Evolutionary conservation across 495 filamentous ascomycete genomes (phyloP), one percentile per base, ranked within the genome.

Genomic region (Glonium stellatum): DNA sequence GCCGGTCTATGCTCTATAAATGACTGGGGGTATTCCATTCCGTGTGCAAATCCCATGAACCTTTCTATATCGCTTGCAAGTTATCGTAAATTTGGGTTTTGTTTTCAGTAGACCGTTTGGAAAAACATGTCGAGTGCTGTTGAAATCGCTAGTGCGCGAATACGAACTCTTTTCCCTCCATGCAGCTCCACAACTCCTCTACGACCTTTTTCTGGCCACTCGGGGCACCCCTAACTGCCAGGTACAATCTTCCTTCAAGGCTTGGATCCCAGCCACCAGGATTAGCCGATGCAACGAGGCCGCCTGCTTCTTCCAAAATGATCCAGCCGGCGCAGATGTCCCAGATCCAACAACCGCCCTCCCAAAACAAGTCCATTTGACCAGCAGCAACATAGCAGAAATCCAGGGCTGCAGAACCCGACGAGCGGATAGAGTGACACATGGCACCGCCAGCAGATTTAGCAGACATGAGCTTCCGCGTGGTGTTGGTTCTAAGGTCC

Each of bases 331-430:
- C 65, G 13, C 52, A 55, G 35, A 69, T 54, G 37, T 69, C 66
- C 66, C 66, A 69, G 15, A 56, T 55, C 62, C 63, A 68, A 22
- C 53, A 58, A 1, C 66, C 66, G 23, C 59, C 66, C 47, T 68
- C 66, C 61, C 61, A 67, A 22, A 64, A 64, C 1, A 57, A n/a
- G 37, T 67, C 65, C 6, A 67, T 54, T 5, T 34, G 18, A 5
- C 65, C 65, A 1, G 62, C 61, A 12, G 65, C 65, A 5, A 68
- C 65, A 44, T 61, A 61, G 62, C 65, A 68, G 50, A 68, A 65
- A 55, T 68, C 59, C 1, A 68, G 65, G 3, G 65, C 65, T 1
- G 65, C 65, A 12, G 62, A 64, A 55, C 65, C 62, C 19, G 54
- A 58, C 5, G 49, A 59, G 42, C 65, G 65, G 27, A 59, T 55